These are phyloP conservation scores for Kodamaea laetipori DNA, from an alignment of 805 yeast species.

Conservation along the genomic window DNA sequence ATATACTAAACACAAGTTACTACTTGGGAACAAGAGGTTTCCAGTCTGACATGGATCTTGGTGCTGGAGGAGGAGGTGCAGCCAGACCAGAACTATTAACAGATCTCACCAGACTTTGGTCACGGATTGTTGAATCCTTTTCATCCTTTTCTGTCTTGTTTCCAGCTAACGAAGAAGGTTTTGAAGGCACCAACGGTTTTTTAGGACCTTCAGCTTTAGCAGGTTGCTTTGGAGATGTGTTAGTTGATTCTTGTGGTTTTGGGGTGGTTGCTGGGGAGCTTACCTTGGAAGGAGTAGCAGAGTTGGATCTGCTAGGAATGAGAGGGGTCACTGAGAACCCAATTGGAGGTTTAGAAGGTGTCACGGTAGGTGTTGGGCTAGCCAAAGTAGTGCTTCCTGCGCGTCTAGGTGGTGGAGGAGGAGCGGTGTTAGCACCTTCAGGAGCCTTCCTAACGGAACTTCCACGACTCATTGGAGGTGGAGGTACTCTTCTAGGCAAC, in stretches of 20 bases:
- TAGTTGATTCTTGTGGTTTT: conserved; percentile 16
- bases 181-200: conserved; percentile 40
- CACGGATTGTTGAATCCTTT: not conserved
- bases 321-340: conserved; percentile 43
- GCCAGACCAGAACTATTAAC: not conserved
- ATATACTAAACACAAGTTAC: not conserved
- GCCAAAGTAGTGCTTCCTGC: conserved; percentile 7
- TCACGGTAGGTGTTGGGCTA: conserved; percentile 15
- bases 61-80: conserved; percentile 11
- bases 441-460: conserved; percentile 11
- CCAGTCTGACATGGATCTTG: conserved; percentile 47
- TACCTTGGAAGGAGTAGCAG: conserved; percentile 8
- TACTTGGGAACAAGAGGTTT: conserved; percentile 53
- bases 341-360: conserved; percentile 25
- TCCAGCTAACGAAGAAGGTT: conserved; percentile 33
- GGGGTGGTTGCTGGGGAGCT: conserved; percentile 28
- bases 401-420: conserved; percentile 26
- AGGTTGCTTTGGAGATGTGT: conserved; percentile 7
- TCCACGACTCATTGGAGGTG: conserved; percentile 28
- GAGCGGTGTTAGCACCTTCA: conserved; percentile 10
- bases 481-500: conserved; percentile 33
- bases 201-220: not conserved
- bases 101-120: not conserved
- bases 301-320: conserved; percentile 37
- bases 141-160: conserved; percentile 14